These are phyloP conservation scores for Pichia sp. DNA, from an alignment of 1,139 yeast species.

Conservation along the genomic window DNA sequence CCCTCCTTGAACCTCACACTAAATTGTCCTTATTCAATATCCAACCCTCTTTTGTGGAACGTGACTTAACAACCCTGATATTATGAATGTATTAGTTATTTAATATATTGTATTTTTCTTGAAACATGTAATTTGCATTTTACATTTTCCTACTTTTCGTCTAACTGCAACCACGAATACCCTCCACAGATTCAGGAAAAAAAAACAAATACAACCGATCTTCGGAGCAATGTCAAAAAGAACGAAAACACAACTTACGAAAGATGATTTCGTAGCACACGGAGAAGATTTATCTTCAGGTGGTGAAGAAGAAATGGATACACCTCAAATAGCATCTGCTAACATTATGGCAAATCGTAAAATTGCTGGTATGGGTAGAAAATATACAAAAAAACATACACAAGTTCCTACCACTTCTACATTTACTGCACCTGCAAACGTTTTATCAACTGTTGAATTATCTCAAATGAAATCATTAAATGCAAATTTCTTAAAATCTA, in stretches of 20 bases:
- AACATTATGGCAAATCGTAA: slow-evolving; percentile 63
- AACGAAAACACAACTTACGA: slow-evolving; percentile 40
- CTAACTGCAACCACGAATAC: too few species aligned
- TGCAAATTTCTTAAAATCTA: slow-evolving; percentile 49
- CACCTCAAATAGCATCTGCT: slow-evolving; percentile 47
- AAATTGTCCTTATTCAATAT: too few species aligned
- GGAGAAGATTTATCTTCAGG: slow-evolving; percentile 33
- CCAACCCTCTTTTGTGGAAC: too few species aligned
- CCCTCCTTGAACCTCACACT: too few species aligned
- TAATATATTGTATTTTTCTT: too few species aligned
- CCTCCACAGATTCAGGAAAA: too few species aligned
- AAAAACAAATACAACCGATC: neutral
- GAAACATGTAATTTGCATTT: too few species aligned
- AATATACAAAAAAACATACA: slow-evolving; percentile 6
- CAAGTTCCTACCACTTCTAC: slow-evolving; percentile 8
- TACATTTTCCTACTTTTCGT: too few species aligned
- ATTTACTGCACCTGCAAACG: neutral
- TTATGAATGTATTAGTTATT: too few species aligned
- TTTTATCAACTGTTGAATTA: slow-evolving; percentile 15
- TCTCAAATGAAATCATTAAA: slow-evolving; percentile 62
- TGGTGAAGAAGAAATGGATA: slow-evolving; percentile 27
- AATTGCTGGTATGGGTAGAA: slow-evolving; percentile 24
- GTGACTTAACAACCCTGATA: too few species aligned
- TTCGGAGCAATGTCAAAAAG: slow-evolving; percentile 39
- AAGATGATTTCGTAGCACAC: slow-evolving; percentile 42